phyloP scores from a whole-genome alignment of 2,329 filamentous ascomycete species.

The Apiospora phragmitis region DNA sequence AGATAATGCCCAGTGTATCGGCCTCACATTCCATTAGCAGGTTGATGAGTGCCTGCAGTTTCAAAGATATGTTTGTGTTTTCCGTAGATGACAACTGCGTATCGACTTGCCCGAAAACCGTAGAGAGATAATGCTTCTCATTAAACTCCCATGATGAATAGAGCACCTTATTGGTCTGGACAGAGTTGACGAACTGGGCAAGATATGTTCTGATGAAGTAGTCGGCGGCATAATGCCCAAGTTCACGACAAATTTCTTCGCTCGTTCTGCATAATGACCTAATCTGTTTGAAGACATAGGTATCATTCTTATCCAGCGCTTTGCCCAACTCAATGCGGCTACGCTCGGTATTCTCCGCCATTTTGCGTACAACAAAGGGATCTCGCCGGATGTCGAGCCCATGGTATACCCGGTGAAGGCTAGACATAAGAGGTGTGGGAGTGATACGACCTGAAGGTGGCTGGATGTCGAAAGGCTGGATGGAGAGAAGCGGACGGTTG shows the following conservation, averaged over 20 bases:
- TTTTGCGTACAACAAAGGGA: constrained; percentile 56
- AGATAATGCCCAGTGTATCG: constrained; percentile 61
- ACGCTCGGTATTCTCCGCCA: constrained; percentile 40
- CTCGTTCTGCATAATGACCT: constrained; percentile 53
- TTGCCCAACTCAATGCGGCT: constrained; percentile 39
- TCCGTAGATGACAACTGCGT: constrained; percentile 18
- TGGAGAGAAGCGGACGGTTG: constrained; percentile 61
- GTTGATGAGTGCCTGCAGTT: constrained; percentile 54
- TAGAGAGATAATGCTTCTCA: constrained; percentile 58
- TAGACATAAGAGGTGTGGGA: constrained; percentile 39
- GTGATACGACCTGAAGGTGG: not conserved
- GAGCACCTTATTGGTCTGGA: constrained; percentile 25
- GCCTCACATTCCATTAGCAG: constrained; percentile 47
- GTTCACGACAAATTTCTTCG: constrained; percentile 50
- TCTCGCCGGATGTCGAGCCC: constrained; percentile 60
- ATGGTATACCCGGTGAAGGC: constrained; percentile 41
- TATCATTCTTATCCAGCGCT: constrained; percentile 45
- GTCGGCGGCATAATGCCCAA: constrained; percentile 71
- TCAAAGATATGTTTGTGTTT: constrained; percentile 50
- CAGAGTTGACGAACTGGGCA: constrained; percentile 29
- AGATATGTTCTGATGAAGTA: constrained; percentile 60
- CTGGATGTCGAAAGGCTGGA: constrained; percentile 31
- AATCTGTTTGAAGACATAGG: constrained; percentile 56
- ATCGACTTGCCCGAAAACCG: constrained; percentile 42
- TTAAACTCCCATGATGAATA: constrained; percentile 45